Base-by-base conservation (phyloP, 306 rosid genomes). In the Pyrus betulifolia region DNA sequence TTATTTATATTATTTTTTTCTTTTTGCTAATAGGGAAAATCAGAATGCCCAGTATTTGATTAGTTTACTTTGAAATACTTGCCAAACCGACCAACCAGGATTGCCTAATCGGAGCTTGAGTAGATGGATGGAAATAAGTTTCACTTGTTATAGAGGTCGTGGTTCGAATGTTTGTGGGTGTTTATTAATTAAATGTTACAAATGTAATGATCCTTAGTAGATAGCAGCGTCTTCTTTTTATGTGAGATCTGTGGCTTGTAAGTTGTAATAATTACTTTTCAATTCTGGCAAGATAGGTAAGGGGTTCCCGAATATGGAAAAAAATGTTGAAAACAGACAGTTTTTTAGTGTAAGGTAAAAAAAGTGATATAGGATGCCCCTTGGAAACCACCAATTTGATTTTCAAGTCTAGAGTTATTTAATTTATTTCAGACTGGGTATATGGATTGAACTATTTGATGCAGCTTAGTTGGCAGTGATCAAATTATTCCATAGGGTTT, bases 1-100 rank as follows among this genome's bases (percentile, higher is more conserved):
- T 67, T 57, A n/a, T n/a, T 57, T n/a, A 49, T n/a, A 57, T n/a
- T n/a, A 10, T 57, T 19, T n/a, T 2, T n/a, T 1, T 21, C 1
- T 21, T 57, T 18, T 35, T 75, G 12, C 33, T 60, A 23, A 23
- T 30, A 13, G 54, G 54, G 19, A 33, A 46, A 42, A 23, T 21
- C 4, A 42, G 27, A 58, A 63, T 44, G 33, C 40, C 22, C 11
- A 11, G n/a, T 31, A 15, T 45, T 54, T 54, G 40, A 21, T 28
- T 28, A 51, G 31, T 49, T 71, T 72, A 60, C 71, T 59, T 74
- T 38, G 9, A 64, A 65, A 45, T 31, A 52, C 70, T 78, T 75
- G 40, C 25, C 35, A 22, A 72, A 76, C 63, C 72, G 35, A 22
- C 66, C 33, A 72, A 40, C 59, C 0, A 69, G 28, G 33, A 49